phyloP scores from a whole-genome alignment of 352 stramenopile genomes.

The Globisporangium echinulatum region DNA sequence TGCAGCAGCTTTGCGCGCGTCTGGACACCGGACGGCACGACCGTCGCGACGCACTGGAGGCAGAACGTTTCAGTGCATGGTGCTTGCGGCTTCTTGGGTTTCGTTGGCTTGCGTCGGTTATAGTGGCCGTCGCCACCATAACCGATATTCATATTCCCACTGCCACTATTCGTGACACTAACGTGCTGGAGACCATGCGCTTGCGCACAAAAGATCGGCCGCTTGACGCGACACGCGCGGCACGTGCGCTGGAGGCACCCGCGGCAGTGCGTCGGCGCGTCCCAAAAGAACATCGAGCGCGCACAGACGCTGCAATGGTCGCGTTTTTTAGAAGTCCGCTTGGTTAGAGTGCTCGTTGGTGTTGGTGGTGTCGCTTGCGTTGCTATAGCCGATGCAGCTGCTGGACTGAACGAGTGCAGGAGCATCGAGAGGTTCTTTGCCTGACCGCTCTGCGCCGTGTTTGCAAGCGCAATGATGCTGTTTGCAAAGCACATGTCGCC shows the following conservation, averaged over 20 bases:
- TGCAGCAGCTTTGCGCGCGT: constrained; percentile 65
- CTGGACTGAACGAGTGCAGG: constrained; percentile 23
- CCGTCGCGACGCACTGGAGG: constrained; percentile 60
- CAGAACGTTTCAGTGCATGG: constrained; percentile 77
- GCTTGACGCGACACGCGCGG: constrained; percentile 52
- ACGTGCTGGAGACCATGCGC: constrained; percentile 30
- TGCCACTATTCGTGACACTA: too few relatives aligned
- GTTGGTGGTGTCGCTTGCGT: not conserved
- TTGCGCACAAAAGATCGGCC: constrained; percentile 73
- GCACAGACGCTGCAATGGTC: constrained; percentile 55
- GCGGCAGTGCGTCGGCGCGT: constrained; percentile 43
- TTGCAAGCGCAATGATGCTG: constrained; percentile 49
- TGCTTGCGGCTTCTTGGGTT: constrained; percentile 14
- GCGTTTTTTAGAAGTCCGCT: too few relatives aligned
- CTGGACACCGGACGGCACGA: constrained; percentile 50
- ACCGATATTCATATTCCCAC: too few relatives aligned
- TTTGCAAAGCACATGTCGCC: constrained; percentile 54
- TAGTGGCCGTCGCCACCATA: too few relatives aligned
- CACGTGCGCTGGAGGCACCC: constrained; percentile 66
- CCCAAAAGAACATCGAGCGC: constrained; percentile 58
- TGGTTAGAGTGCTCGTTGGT: too few relatives aligned
- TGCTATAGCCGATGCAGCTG: not conserved
- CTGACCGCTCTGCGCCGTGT: constrained; percentile 56
- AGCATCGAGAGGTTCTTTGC: constrained; percentile 70
- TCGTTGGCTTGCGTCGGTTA: not conserved